These are phyloP conservation scores for Mikania micrantha DNA, from an alignment of 129 eudicot species.

Conservation along the genomic window DNA sequence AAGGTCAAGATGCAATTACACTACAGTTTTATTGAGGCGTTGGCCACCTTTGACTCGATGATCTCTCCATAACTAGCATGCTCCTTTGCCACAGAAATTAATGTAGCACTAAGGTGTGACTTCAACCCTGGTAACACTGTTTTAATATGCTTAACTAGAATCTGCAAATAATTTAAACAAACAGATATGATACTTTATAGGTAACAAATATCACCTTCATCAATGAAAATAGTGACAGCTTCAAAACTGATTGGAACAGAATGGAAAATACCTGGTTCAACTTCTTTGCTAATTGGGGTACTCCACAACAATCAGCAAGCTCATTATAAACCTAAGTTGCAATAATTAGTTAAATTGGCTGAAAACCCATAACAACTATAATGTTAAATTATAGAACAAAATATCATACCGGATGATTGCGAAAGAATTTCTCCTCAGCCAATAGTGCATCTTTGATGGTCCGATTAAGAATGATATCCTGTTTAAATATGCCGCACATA, in stretches of 20 bases:
- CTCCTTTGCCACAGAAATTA: constrained; percentile 88
- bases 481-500: neutral
- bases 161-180: constrained; percentile 27
- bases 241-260: neutral
- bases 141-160: constrained; percentile 69
- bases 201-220: constrained; percentile 1
- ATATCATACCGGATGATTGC: constrained; percentile 72
- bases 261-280: constrained; percentile 68
- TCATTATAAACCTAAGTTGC: constrained; percentile 69
- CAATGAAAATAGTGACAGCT: neutral
- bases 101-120: constrained; percentile 55
- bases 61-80: constrained; percentile 94
- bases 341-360: constrained; percentile 8
- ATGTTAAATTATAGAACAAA: neutral
- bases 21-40: neutral
- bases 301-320: constrained; percentile 95
- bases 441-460: constrained; percentile 89
- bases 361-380: neutral
- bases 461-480: constrained; percentile 75
- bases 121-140: constrained; percentile 68
- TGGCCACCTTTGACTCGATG: constrained; percentile 65
- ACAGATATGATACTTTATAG: neutral
- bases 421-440: constrained; percentile 97
- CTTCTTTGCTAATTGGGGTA: constrained; percentile 93
- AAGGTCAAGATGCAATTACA: neutral